phyloP scores from a whole-genome alignment of 2,329 filamentous ascomycete species.

The Sclerotinia minor region DNA sequence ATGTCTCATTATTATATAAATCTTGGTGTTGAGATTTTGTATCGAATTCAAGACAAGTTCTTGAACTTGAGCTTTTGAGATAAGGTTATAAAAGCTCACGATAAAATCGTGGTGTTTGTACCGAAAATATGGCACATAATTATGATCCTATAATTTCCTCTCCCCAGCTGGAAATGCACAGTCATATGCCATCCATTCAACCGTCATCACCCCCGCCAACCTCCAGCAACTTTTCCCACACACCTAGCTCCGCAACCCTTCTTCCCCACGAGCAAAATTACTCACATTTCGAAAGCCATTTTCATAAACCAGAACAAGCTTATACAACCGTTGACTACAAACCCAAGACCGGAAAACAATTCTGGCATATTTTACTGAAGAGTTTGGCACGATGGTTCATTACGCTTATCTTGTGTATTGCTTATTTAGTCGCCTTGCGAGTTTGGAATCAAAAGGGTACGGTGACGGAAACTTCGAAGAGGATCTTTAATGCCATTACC shows the following conservation, averaged over 20 bases:
- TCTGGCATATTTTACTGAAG: slow-evolving; percentile 34
- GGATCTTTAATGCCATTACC: slow-evolving; percentile 48
- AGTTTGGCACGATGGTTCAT: slow-evolving; percentile 33
- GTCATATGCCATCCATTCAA: background rate
- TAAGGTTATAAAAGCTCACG: background rate
- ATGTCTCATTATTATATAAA: background rate
- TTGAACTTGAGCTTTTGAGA: background rate
- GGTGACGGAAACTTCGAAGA: slow-evolving; percentile 43
- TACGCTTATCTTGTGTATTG: slow-evolving; percentile 33
- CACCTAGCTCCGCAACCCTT: background rate
- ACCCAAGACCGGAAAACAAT: slow-evolving; percentile 32
- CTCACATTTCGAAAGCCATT: slow-evolving; percentile 7
- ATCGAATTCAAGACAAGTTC: background rate
- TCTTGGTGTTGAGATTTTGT: background rate
- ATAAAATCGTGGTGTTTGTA: background rate
- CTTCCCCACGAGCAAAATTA: background rate
- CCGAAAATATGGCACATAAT: slow-evolving; percentile 2
- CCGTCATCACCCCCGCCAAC: background rate
- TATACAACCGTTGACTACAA: background rate
- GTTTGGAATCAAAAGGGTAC: slow-evolving; percentile 34
- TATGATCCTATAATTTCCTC: slow-evolving; percentile 5
- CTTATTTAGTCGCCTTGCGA: slow-evolving; percentile 30
- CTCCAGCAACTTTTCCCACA: background rate
- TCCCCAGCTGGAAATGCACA: background rate
- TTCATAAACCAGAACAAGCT: background rate